Evolutionary conservation across 2,329 filamentous ascomycete species (phyloP), one percentile per base, ranked within the genome.

Genomic region (Microthyrium microscopicum): DNA sequence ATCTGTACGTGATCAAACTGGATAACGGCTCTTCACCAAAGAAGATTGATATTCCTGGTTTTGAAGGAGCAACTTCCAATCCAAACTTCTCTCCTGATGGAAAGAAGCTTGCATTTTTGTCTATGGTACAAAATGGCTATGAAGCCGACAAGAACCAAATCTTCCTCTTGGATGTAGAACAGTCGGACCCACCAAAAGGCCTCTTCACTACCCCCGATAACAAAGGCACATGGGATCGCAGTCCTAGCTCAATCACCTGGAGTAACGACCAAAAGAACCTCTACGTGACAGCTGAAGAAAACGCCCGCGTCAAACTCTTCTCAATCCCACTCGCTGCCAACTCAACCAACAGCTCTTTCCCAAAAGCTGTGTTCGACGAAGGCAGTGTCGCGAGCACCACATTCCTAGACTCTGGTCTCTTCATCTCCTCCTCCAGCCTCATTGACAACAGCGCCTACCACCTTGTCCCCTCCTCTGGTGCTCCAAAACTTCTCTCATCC

Each of bases 81-180:
- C 83, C 84, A 0, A 64, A 68, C 0, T 92, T 91, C 55, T 85
- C 81, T 3, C 71, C 72, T 4, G 66, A 77, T 45, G 80, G 81
- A 7, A 68, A 63, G 22, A 67, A 68, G 39, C 60, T 87, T 18
- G 81, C 72, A 2, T 93, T 91, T 50, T 63, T 81, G 20, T 72
- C 79, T 40, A 92, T 91, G 84, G 67, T 69, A 41, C 67, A 67
- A 36, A 64, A 70, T 33, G 72, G 77, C 38, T 92, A 93, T 50
- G 84, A 94, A 53, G 70, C 77, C 12, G 83, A 93, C 57, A 78
- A 78, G 51, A 67, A 76, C 28, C 67, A 73, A 28, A 57, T 83
- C 4, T 56, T 84, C 40, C 55, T 82, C 3, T 52, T 81, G 5
- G 66, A 81, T 43, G 57, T 80, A 31, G 52, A 51, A 11, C 64